A percentile compares a stretch with the other conserved stretches of the same genome.
These are phyloP conservation scores for Neonectria coccinea DNA, from an alignment of 2,329 filamentous ascomycete species.

Conservation along the genomic window DNA sequence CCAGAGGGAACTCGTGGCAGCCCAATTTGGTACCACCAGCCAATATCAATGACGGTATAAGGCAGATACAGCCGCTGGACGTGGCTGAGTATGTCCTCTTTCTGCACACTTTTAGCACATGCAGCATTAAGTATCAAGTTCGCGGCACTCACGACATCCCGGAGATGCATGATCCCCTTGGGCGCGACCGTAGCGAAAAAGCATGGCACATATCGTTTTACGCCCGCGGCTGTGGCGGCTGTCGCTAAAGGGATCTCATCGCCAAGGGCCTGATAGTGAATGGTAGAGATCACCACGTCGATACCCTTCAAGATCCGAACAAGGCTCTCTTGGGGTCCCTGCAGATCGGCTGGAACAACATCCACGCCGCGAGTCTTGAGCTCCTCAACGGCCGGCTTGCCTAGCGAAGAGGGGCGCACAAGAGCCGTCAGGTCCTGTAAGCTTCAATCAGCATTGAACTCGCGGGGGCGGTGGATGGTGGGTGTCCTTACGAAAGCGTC, in stretches of 20 bases:
- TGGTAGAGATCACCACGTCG: slow-evolving; percentile 16
- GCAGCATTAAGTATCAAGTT: too few relatives aligned
- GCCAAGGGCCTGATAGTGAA: background rate
- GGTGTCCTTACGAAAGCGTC: background rate
- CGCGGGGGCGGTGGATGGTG: too few relatives aligned
- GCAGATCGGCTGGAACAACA: slow-evolving; percentile 8
- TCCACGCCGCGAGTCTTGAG: slow-evolving; percentile 1
- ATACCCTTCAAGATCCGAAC: slow-evolving; percentile 9
- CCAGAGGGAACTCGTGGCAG: slow-evolving; percentile 45
- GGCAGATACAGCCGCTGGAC: slow-evolving; percentile 60
- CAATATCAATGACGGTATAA: slow-evolving; percentile 68
- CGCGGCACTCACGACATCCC: slow-evolving; percentile 4
- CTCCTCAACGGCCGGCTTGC: slow-evolving; percentile 1
- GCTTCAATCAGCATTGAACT: background rate
- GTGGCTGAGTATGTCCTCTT: slow-evolving; percentile 63
- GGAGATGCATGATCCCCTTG: slow-evolving; percentile 9
- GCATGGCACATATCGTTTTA: slow-evolving; percentile 26
- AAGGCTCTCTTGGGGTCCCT: background rate
- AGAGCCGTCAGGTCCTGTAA: slow-evolving; percentile 18
- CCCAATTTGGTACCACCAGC: slow-evolving; percentile 67
- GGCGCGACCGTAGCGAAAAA: slow-evolving; percentile 7
- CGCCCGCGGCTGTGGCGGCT: slow-evolving; percentile 14
- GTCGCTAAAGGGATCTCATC: slow-evolving; percentile 15
- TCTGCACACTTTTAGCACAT: slow-evolving; percentile 44
- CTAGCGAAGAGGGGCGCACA: slow-evolving; percentile 14